These are phyloP conservation scores for Dioscorea zingiberensis DNA, from an alignment of 106 monocot genomes.

Conservation along the genomic window DNA sequence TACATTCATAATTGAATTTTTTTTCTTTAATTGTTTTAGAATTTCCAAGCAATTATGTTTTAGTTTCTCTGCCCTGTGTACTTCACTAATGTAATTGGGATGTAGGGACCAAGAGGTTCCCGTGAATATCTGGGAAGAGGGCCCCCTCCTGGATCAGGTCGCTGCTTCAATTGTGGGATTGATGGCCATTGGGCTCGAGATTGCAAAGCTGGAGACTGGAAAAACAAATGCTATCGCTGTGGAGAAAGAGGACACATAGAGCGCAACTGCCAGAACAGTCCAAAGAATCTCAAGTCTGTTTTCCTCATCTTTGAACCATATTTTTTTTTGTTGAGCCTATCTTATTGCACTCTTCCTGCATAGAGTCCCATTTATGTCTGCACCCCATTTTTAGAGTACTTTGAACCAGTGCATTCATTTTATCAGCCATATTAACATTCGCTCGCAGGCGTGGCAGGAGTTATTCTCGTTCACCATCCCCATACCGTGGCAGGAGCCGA, in stretches of 20 bases:
- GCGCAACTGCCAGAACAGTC: slow-evolving; percentile 93
- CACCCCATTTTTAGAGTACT: neutral
- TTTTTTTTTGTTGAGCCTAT: too few relatives aligned
- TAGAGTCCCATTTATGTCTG: too few relatives aligned
- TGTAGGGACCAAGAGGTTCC: slow-evolving; percentile 76
- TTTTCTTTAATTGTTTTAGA: neutral
- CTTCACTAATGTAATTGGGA: neutral
- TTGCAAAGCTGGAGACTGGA: slow-evolving; percentile 99
- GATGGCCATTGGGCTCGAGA: slow-evolving; percentile 99
- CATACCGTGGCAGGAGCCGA: slow-evolving; percentile 55
- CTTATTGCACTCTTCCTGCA: too few relatives aligned
- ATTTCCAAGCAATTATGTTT: neutral
- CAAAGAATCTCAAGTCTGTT: slow-evolving; percentile 58
- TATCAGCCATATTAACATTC: neutral
- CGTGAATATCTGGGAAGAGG: slow-evolving; percentile 92
- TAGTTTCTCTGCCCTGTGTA: neutral
- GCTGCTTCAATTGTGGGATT: slow-evolving; percentile 95
- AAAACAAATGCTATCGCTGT: slow-evolving; percentile 98
- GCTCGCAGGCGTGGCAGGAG: slow-evolving; percentile 39
- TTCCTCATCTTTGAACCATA: too few relatives aligned
- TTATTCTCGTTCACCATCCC: slow-evolving; percentile 77
- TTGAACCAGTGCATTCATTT: neutral
- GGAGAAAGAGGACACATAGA: slow-evolving; percentile 98
- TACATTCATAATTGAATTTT: neutral
- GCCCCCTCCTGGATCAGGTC: slow-evolving; percentile 94